Evolutionary conservation across 768 basidiomycete genomes (phyloP).

Genomic region (Podaxis sp.): DNA sequence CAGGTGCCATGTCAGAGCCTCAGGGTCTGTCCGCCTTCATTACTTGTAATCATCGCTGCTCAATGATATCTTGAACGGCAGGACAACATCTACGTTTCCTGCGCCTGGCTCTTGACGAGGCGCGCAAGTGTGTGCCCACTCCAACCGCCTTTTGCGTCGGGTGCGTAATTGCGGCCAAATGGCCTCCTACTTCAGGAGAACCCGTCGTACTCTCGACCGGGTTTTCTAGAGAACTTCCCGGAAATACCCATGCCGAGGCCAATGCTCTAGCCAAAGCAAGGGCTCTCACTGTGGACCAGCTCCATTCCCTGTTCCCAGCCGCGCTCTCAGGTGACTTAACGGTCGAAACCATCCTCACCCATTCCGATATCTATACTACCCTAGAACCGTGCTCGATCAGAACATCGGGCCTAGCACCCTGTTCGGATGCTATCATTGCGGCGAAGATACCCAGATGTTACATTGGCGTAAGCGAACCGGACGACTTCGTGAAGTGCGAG

Average conservation of each 20-base stretch:
- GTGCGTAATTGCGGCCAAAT: conserved; percentile 59
- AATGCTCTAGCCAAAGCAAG: conserved; percentile 79
- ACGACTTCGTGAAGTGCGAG: conserved; percentile 92
- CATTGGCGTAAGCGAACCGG: conserved; percentile 88
- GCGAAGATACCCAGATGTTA: conserved; percentile 71
- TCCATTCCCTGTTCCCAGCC: conserved; percentile 40
- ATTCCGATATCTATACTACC: conserved; percentile 85
- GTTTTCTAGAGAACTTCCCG: conserved; percentile 85
- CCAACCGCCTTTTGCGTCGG: conserved; percentile 91
- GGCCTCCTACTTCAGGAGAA: conserved; percentile 29
- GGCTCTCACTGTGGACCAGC: conserved; percentile 35
- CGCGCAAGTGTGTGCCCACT: conserved; percentile 61
- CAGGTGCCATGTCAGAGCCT: conserved; percentile 2
- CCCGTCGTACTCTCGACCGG: conserved; percentile 69
- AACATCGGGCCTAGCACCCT: conserved; percentile 82
- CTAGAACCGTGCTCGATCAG: conserved; percentile 94
- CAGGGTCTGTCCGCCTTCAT: conserved; percentile 6
- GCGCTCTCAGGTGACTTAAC: conserved; percentile 23
- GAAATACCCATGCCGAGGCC: conserved; percentile 97
- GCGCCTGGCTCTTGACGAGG: conserved; percentile 64
- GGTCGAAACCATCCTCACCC: conserved; percentile 47
- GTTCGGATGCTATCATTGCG: conserved; percentile 77
- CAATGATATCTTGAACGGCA: background rate
- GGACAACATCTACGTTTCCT: conserved; percentile 40
- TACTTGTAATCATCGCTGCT: background rate